These are phyloP conservation scores for Ascochyta fabae DNA, from an alignment of 2,329 filamentous ascomycete species.

Conservation along the genomic window DNA sequence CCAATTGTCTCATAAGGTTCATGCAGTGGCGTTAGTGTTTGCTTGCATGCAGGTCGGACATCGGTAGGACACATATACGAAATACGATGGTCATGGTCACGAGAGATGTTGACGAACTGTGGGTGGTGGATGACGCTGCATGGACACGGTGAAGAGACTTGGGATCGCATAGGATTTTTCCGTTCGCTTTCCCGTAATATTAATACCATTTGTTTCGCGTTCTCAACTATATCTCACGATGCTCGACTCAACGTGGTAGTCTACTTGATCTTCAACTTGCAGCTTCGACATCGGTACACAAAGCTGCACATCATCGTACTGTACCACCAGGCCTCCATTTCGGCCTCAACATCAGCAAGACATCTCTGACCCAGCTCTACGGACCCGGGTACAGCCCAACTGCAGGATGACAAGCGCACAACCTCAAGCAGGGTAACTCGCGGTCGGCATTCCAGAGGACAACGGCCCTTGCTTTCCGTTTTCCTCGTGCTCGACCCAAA, in stretches of 20 bases:
- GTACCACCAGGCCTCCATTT: neutral
- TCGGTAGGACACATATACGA: constrained; percentile 20
- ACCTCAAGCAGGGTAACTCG: neutral
- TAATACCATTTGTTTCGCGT: constrained; percentile 28
- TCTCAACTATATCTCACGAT: neutral
- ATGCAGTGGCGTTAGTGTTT: constrained; percentile 18
- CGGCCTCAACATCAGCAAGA: neutral
- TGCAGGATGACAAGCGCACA: constrained; percentile 11
- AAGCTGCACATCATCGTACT: neutral
- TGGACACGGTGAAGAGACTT: constrained; percentile 11
- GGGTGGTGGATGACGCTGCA: constrained; percentile 17
- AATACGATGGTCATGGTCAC: constrained; percentile 11
- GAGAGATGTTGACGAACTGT: constrained; percentile 11
- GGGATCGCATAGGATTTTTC: constrained; percentile 22
- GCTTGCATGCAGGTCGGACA: constrained; percentile 27
- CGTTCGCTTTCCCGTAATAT: constrained; percentile 34
- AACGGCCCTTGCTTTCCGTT: neutral
- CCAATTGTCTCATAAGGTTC: constrained; percentile 22
- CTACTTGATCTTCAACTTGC: neutral
- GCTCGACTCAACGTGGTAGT: neutral
- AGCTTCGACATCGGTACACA: neutral
- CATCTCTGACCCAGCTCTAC: constrained; percentile 2
- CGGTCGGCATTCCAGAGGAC: neutral
- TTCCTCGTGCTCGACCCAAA: neutral
- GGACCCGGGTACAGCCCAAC: constrained; percentile 7